Evolutionary conservation across 192 early-diverging fungal genomes (phyloP).

Genomic region (Entophlyctis helioformis): DNA sequence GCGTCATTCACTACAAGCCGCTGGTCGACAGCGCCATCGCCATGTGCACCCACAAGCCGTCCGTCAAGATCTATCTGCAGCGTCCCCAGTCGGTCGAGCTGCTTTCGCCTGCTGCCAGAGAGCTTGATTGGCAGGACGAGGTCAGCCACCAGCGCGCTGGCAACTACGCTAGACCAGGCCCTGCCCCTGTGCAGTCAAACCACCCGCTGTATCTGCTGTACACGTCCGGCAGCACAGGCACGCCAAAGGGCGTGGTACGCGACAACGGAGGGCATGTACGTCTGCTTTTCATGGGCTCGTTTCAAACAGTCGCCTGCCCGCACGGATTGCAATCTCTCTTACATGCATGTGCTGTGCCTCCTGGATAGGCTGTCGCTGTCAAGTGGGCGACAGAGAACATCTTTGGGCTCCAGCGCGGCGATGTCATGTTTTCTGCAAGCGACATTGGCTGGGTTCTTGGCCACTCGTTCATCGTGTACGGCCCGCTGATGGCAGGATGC

Average conservation of each 20-base stretch:
- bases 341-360: too few relatives aligned
- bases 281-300: too few relatives aligned
- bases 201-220: constrained; percentile 78
- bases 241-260: constrained; percentile 60
- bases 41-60: constrained; percentile 33
- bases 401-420: constrained; percentile 59
- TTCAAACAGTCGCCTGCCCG: too few relatives aligned
- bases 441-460: constrained; percentile 88
- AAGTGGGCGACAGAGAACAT: constrained; percentile 60
- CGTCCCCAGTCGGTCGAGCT: constrained; percentile 41
- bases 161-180: constrained; percentile 9
- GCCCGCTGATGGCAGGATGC: constrained; percentile 62
- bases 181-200: constrained; percentile 43
- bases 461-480: constrained; percentile 73
- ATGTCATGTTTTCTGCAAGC: constrained; percentile 66
- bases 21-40: constrained; percentile 61
- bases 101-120: constrained; percentile 39
- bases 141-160: constrained; percentile 23
- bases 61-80: constrained; percentile 45
- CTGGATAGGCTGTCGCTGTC: constrained; percentile 58
- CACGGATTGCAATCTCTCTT: too few relatives aligned
- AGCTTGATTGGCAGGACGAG: constrained; percentile 40
- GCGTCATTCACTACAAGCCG: constrained; percentile 62
- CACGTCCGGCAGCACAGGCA: constrained; percentile 44
- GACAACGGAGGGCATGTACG: constrained; percentile 54